Percentiles rank a stretch among this genome's conserved stretches.
phyloP scores from a whole-genome alignment of 805 yeast genomes.

The Candida koratica region DNA sequence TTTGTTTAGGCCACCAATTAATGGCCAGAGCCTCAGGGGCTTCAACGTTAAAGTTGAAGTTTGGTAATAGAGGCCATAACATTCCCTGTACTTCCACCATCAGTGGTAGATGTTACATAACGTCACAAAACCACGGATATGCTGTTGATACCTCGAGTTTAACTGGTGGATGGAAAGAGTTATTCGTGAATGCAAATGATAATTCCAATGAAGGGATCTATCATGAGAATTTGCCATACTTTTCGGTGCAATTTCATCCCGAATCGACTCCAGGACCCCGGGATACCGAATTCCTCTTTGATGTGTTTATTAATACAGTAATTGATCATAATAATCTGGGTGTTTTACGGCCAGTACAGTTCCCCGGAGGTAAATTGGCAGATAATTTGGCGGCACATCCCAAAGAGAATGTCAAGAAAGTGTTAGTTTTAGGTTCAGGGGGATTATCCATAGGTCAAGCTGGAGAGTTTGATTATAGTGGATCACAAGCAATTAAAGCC shows the following conservation, averaged over 20 bases:
- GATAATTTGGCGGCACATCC: slow-evolving; percentile 78
- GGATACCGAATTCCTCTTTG: slow-evolving; percentile 96
- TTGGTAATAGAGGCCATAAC: slow-evolving; percentile 99
- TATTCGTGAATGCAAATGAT: slow-evolving; percentile 93
- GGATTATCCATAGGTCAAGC: slow-evolving; percentile 98
- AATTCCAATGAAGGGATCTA: slow-evolving; percentile 98
- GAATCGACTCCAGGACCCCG: slow-evolving; percentile 99
- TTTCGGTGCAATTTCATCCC: slow-evolving; percentile 99
- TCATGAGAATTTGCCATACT: slow-evolving; percentile 80
- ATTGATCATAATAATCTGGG: slow-evolving; percentile 58
- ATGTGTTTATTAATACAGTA: slow-evolving; percentile 83
- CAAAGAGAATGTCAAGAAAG: slow-evolving; percentile 81
- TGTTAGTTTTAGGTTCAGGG: slow-evolving; percentile 92
- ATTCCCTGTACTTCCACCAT: slow-evolving; percentile 89
- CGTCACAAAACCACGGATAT: slow-evolving; percentile 98
- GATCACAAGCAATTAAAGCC: slow-evolving; percentile 97
- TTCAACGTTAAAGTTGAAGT: slow-evolving; percentile 82
- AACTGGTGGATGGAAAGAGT: slow-evolving; percentile 81
- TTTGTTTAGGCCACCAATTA: slow-evolving; percentile 97
- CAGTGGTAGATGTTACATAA: slow-evolving; percentile 95
- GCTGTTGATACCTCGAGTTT: slow-evolving; percentile 87
- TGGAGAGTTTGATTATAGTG: slow-evolving; percentile 96
- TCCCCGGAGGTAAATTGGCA: slow-evolving; percentile 83
- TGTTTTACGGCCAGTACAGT: slow-evolving; percentile 63
- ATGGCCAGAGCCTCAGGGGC: slow-evolving; percentile 96